Conservation (phyloP, 2,329 filamentous ascomycete species). For the Fusarium sp. region DNA sequence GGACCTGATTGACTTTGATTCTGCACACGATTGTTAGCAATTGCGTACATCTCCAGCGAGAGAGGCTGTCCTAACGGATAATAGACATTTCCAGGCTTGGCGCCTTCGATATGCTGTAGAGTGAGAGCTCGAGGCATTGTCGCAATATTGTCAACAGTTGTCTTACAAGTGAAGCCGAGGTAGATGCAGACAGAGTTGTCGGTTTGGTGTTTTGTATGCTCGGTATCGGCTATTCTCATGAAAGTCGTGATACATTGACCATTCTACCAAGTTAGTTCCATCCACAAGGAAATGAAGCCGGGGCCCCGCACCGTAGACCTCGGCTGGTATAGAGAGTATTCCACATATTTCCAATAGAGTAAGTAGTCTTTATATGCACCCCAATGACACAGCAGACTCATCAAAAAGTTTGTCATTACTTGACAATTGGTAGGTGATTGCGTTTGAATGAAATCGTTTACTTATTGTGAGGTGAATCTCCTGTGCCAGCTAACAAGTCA, state of each 20-base stretch:
- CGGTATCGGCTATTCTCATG: not conserved
- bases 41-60: not conserved
- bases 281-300: not conserved
- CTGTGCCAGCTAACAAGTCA: too few species aligned
- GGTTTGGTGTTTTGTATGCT: not conserved
- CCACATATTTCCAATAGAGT: too few species aligned
- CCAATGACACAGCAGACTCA: not conserved
- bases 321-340: conserved; percentile 4
- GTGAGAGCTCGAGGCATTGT: conserved; percentile 66
- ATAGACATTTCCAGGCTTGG: conserved; percentile 89
- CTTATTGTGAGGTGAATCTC: too few species aligned
- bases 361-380: not conserved
- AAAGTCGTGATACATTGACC: not conserved
- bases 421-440: not conserved
- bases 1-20: conserved; percentile 67
- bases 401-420: not conserved
- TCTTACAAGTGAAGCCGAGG: not conserved
- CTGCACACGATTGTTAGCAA: conserved; percentile 47
- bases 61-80: conserved; percentile 66
- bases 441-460: not conserved
- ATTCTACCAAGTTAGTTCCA: not conserved
- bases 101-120: conserved; percentile 72
- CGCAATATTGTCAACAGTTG: not conserved
- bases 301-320: conserved; percentile 23
- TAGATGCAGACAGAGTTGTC: not conserved